Base-by-base conservation (phyloP, 805 yeast species). In the Saccharomyces jurei region DNA sequence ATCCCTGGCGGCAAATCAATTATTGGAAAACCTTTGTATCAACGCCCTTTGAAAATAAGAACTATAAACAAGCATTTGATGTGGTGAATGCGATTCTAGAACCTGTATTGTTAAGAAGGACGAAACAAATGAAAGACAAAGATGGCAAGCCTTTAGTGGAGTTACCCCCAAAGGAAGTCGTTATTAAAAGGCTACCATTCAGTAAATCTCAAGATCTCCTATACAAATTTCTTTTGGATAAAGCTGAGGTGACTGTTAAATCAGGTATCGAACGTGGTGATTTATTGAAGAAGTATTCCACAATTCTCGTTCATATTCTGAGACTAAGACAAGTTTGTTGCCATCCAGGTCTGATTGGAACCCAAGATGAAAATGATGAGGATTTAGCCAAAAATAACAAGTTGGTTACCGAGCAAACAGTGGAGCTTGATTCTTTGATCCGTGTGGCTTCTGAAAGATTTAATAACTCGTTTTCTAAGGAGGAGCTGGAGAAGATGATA, bases 21-120 rank as follows among this genome's bases (percentile, higher is more conserved):
- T 84, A 86, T 58, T 92, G 98, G 98, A 86, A 84, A 60, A 82
- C 89, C 14, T 90, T 90, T 66, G 81, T 92, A 29, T 85, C 96
- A 0, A 70, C 77, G 11, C 97, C 97, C 0, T 91, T 89, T 70
- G 94, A 88, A 61, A 83, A 82, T 51, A 83, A 81, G 59, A 80
- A 85, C 30, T 77, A 86, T 25, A 75, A 80, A 6, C 83, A 83
- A 58, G 92, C 97, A 0, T 76, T 91, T 63, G 86, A 83, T 59
- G 86, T 90, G 4, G 87, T 92, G n/a, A 89, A 87, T 63, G 81
- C 94, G 0, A 84, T 92, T 28, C 71, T 91, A 54, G 90, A 87
- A 57, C 97, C 97, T 0, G 78, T 92, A 0, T 74, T 90, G 30
- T 69, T 92, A 58, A 77, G 98, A 62, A 76, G 98, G 63, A 91